phyloP scores from a whole-genome alignment of 2,329 filamentous ascomycete genomes.

The Aureobasidium pullulans region DNA sequence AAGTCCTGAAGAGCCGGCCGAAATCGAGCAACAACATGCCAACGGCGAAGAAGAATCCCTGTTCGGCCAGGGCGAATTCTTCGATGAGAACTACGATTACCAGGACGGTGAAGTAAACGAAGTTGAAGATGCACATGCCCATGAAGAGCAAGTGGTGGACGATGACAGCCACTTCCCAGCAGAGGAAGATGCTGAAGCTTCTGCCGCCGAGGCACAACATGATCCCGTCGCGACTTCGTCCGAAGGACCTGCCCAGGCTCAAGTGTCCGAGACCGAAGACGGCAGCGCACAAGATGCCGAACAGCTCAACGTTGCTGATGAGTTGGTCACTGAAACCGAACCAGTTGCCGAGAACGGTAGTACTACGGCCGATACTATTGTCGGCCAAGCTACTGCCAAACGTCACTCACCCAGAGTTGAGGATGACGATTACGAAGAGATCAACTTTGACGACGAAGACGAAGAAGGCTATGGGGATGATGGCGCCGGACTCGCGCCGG shows the following conservation, averaged over 20 bases:
- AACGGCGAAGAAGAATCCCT: conserved; percentile 16
- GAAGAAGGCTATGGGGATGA: conserved; percentile 19
- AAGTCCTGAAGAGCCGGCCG: background rate
- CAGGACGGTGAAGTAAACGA: conserved; percentile 14
- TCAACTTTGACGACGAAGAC: conserved; percentile 19
- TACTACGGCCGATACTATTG: background rate
- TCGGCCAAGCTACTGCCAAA: background rate
- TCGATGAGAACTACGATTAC: conserved; percentile 13
- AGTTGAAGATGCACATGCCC: conserved; percentile 9
- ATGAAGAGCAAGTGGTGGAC: background rate
- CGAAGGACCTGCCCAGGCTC: background rate
- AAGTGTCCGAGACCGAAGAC: background rate
- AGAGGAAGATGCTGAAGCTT: background rate
- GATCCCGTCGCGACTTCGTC: background rate
- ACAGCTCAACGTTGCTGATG: background rate
- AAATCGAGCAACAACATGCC: background rate
- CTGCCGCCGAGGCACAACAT: background rate
- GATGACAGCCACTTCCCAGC: background rate
- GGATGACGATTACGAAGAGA: conserved; percentile 18
- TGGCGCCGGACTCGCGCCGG: conserved; percentile 11
- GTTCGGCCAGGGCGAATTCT: conserved; percentile 16
- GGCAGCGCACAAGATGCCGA: background rate
- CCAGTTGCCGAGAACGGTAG: background rate
- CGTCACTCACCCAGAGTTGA: background rate
- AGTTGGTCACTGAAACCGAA: background rate